A percentile compares a stretch with the other conserved stretches of the same genome.
Conservation (phyloP, 2,329 filamentous ascomycete genomes). For the Fusarium torreyae region DNA sequence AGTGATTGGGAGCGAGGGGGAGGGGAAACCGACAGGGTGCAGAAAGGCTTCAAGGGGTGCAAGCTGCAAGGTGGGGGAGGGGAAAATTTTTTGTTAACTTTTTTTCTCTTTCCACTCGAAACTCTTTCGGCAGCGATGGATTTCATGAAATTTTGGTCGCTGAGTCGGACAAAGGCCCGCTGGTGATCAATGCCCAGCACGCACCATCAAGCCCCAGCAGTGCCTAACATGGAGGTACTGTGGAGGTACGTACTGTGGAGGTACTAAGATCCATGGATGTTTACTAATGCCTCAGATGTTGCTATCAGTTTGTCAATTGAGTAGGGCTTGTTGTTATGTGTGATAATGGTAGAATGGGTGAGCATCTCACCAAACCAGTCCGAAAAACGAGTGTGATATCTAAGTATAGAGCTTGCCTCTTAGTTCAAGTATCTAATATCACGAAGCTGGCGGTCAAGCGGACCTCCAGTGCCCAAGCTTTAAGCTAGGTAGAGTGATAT, state of each 20-base stretch:
- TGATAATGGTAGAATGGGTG: slow-evolving; percentile 35
- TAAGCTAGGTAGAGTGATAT: slow-evolving; percentile 16
- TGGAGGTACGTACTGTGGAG: slow-evolving; percentile 31
- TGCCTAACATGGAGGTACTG: slow-evolving; percentile 42
- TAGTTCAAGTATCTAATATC: background rate
- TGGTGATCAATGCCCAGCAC: slow-evolving; percentile 47
- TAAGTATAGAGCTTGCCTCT: background rate
- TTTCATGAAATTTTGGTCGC: slow-evolving; percentile 34
- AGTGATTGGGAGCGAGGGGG: slow-evolving; percentile 45
- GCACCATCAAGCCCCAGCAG: slow-evolving; percentile 35
- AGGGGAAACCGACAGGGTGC: slow-evolving; percentile 42
- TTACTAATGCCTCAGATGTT: slow-evolving; percentile 27
- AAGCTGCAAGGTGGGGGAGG: slow-evolving; percentile 33
- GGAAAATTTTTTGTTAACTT: slow-evolving; percentile 42
- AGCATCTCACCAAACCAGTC: slow-evolving; percentile 24
- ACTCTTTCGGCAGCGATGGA: slow-evolving; percentile 33
- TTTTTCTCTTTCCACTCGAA: slow-evolving; percentile 29
- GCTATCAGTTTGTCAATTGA: slow-evolving; percentile 20
- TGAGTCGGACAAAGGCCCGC: slow-evolving; percentile 37
- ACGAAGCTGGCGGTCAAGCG: slow-evolving; percentile 25
- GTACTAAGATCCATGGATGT: slow-evolving; percentile 23
- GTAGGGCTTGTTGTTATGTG: slow-evolving; percentile 26
- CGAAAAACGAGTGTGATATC: slow-evolving; percentile 7
- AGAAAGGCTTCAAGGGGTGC: slow-evolving; percentile 33
- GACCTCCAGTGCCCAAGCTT: slow-evolving; percentile 6